A percentile compares a stretch with the other conserved stretches of the same genome.
Conservation (phyloP, 805 yeast species). For the Myxozyma geophila region DNA sequence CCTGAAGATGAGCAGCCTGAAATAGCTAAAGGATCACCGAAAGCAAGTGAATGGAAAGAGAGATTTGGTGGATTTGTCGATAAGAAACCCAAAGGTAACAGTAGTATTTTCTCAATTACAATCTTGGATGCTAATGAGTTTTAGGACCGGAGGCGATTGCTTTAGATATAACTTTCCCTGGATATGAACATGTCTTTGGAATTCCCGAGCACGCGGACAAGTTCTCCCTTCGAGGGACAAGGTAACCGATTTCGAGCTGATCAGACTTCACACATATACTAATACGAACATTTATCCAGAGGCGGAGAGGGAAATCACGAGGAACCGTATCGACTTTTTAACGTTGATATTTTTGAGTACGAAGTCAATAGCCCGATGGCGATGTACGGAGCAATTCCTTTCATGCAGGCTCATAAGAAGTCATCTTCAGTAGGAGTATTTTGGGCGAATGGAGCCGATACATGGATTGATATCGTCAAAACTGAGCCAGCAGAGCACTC, state of each 20-base stretch:
- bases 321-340: constrained; percentile 85
- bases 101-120: neutral
- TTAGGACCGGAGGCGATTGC: constrained; percentile 82
- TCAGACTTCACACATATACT: neutral
- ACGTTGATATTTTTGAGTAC: constrained; percentile 95
- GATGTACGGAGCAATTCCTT: constrained; percentile 95
- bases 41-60: constrained; percentile 71
- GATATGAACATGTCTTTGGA: constrained; percentile 76
- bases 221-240: constrained; percentile 72
- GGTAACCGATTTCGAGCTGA: constrained; percentile 31
- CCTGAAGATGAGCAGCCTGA: constrained; percentile 41
- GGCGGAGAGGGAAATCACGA: constrained; percentile 43
- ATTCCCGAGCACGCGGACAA: constrained; percentile 95
- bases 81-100: constrained; percentile 64
- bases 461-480: constrained; percentile 73
- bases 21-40: constrained; percentile 58
- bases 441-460: constrained; percentile 93
- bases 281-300: constrained; percentile 9
- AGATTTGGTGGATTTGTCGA: constrained; percentile 71
- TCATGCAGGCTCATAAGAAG: constrained; percentile 70
- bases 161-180: constrained; percentile 69
- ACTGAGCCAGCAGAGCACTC: constrained; percentile 31
- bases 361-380: constrained; percentile 80
- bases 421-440: constrained; percentile 72
- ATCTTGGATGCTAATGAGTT: neutral